phyloP scores from a whole-genome alignment of 225 moss, liverwort and hornwort species.

The Thuidium tamariscinum region DNA sequence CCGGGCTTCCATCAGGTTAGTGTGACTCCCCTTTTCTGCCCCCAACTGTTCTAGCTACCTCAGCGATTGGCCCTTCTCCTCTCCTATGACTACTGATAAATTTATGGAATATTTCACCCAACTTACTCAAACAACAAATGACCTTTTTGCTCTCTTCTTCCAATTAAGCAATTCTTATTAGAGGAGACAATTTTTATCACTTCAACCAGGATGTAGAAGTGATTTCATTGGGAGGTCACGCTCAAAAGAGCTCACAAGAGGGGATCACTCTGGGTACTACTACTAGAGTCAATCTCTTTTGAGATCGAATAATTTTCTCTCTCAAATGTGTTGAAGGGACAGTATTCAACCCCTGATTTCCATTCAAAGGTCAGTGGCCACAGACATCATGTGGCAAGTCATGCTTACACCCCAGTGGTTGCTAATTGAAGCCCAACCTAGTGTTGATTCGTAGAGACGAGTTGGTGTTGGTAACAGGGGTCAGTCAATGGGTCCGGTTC shows the following conservation, averaged over 20 bases:
- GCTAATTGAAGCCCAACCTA: neutral
- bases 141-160: too few species aligned
- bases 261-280: neutral
- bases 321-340: neutral
- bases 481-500: neutral
- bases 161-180: neutral
- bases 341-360: neutral
- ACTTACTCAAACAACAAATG: neutral
- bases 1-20: slow-evolving; percentile 54
- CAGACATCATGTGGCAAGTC: neutral
- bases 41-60: neutral
- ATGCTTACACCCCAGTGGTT: neutral
- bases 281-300: neutral
- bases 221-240: neutral
- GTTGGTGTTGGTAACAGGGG: neutral
- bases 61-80: neutral
- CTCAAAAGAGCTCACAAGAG: neutral
- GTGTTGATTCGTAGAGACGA: neutral
- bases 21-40: neutral
- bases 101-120: neutral
- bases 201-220: neutral
- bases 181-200: neutral
- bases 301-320: neutral
- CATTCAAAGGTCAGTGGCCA: neutral
- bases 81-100: neutral